Base-by-base conservation (phyloP, 2,329 filamentous ascomycete genomes). In the Fusarium pseudocircinatum region DNA sequence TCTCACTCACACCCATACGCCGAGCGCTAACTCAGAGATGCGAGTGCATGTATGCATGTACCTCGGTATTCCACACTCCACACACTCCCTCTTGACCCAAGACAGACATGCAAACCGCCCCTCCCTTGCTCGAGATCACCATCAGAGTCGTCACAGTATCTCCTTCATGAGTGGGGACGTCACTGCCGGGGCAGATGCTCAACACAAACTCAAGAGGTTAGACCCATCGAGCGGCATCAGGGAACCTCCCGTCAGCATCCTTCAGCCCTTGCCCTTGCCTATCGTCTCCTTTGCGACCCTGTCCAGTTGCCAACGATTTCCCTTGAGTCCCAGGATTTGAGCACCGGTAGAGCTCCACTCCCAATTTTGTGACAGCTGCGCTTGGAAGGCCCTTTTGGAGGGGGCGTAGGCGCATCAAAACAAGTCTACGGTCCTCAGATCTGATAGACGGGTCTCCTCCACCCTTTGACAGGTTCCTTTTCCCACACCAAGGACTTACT, bases 341-440 rank as follows among this genome's bases (percentile, higher is more conserved):
- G 74, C 72, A 61, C 57, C 52, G 58, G 69, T 53, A 74, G 47
- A 58, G 60, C 67, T 64, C 77, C 77, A 77, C 75, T 60, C 60
- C 65, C 56, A 71, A 68, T 70, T 71, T 77, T 77, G 73, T 78
- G 76, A 77, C 76, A 78, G 76, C 72, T 78, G 76, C 67, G 60
- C 75, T 72, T 68, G 62, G 59, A 71, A 65, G 59, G 71, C 42
- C 50, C 60, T 67, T 71, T 73, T 63, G 70, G 56, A 73, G 65
- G 73, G 73, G 76, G 75, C 44, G 75, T 75, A 65, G 46, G 47
- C 53, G 63, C 53, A 76, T 70, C 65, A 75, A 75, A 67, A 53
- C 65, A 65, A 54, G 73, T 70, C 70, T 56, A 75, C 67, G 69
- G 69, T 71, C 73, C 66, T 72, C 67, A 78, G 77, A 78, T 79